Conservation (phyloP, 176 grass and related monocot species). For the Rhynchospora breviuscula region DNA sequence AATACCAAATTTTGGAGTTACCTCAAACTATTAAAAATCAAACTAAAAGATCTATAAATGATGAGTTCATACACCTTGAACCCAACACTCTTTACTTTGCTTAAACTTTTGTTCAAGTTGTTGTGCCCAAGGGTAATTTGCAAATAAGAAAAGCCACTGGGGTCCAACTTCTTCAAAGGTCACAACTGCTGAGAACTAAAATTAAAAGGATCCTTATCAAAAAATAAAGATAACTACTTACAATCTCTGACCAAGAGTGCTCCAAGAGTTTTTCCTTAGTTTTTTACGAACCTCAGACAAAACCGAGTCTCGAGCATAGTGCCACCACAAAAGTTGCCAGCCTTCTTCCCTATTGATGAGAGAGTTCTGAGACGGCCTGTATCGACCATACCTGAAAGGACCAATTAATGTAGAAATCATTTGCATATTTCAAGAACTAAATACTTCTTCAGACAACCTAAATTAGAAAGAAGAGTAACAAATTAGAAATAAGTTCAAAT, state of each 20-base stretch:
- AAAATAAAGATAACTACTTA: constrained; percentile 49
- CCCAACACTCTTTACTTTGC: background rate
- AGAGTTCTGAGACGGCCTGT: constrained; percentile 69
- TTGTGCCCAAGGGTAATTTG: background rate
- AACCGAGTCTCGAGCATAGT: constrained; percentile 63
- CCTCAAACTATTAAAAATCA: background rate
- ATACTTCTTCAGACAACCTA: background rate
- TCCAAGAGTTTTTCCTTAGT: constrained; percentile 73
- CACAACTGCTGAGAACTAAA: background rate
- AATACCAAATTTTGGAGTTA: background rate
- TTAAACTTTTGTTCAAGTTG: background rate
- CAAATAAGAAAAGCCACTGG: background rate
- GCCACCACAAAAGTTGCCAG: constrained; percentile 88
- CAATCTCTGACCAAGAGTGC: constrained; percentile 62
- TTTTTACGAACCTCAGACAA: constrained; percentile 60
- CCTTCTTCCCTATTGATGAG: constrained; percentile 63
- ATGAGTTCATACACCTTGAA: background rate
- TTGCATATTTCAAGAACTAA: background rate
- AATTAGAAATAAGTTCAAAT: constrained; percentile 2
- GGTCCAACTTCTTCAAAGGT: constrained; percentile 13
- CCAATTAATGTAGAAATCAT: constrained; percentile 14
- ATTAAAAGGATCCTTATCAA: constrained; percentile 26
- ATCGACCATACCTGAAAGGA: constrained; percentile 74
- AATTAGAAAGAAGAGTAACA: constrained; percentile 1
- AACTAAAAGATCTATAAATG: background rate